These are phyloP conservation scores for Epichloe coenophiala DNA, from an alignment of 2,329 filamentous ascomycete genomes.

Conservation along the genomic window DNA sequence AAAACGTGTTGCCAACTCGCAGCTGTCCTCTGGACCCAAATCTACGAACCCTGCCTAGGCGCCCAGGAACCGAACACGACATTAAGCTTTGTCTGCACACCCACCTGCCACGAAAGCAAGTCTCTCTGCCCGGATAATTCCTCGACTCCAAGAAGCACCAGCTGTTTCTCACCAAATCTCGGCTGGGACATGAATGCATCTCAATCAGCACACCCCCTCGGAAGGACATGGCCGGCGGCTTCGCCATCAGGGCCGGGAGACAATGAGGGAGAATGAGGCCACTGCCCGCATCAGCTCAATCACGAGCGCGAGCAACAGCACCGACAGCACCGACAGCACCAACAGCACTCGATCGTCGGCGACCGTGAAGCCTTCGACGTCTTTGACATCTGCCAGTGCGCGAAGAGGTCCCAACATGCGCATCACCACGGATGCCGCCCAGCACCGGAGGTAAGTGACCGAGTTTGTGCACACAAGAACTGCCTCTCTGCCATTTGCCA, in stretches of 20 bases:
- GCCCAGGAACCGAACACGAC: not conserved
- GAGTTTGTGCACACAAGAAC: not conserved
- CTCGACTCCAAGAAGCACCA: not conserved
- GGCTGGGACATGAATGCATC: conserved; percentile 20
- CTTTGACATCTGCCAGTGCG: conserved; percentile 15
- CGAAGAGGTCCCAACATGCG: conserved; percentile 14
- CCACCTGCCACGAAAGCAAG: not conserved
- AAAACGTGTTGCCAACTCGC: too few relatives aligned
- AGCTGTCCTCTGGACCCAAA: not conserved
- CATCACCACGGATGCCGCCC: conserved; percentile 24
- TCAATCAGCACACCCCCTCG: conserved; percentile 9
- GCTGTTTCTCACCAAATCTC: not conserved
- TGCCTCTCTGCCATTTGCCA: not conserved
- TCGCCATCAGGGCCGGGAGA: conserved; percentile 25
- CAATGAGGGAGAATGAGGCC: conserved; percentile 56
- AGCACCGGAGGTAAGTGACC: conserved; percentile 23
- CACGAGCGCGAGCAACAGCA: conserved; percentile 21
- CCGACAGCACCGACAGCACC: conserved; percentile 29
- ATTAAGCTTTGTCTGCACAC: not conserved
- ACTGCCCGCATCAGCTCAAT: conserved; percentile 41
- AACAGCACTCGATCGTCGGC: conserved; percentile 54
- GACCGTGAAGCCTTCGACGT: conserved; percentile 41
- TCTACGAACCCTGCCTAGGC: not conserved
- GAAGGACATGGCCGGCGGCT: conserved; percentile 19
- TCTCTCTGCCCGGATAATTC: not conserved